A percentile compares a stretch with the other conserved stretches of the same genome.
Conservation (phyloP, 352 stramenopile species). For the Phytophthora hybrid region DNA sequence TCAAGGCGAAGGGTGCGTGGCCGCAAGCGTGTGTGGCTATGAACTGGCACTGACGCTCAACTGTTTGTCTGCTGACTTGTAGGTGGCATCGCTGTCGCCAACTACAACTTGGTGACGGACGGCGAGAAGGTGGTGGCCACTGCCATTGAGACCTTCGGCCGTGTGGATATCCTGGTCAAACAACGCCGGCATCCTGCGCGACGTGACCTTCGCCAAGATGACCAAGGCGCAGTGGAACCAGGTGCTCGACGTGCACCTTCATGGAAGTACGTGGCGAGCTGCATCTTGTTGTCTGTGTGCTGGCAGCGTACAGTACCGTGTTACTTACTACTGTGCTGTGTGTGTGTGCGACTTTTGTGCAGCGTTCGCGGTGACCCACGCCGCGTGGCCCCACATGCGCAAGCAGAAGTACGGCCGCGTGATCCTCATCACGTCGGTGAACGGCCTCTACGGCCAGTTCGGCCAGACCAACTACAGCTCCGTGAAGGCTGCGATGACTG, state of each 20-base stretch:
- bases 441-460: constrained; percentile 92
- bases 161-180: constrained; percentile 90
- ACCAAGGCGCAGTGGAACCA: constrained; percentile 89
- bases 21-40: not conserved
- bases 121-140: constrained; percentile 84
- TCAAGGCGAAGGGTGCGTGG: constrained; percentile 69
- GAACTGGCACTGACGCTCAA: constrained; percentile 8
- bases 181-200: constrained; percentile 96
- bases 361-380: constrained; percentile 86
- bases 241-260: constrained; percentile 85
- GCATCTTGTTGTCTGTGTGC: too few species aligned
- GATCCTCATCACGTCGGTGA: constrained; percentile 87
- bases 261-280: constrained; percentile 73
- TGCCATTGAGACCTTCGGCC: constrained; percentile 73
- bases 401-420: constrained; percentile 92
- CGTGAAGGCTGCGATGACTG: constrained; percentile 93
- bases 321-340: not conserved
- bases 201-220: constrained; percentile 93
- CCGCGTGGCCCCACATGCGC: constrained; percentile 89
- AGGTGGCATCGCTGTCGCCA: constrained; percentile 75
- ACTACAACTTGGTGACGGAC: constrained; percentile 90
- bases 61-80: constrained; percentile 1
- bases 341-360: constrained; percentile 14
- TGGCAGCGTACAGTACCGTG: not conserved
- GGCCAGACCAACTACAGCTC: constrained; percentile 93